A percentile compares a stretch with the other conserved stretches of the same genome.
Evolutionary conservation across 805 yeast genomes (phyloP).

Genomic region (Ogataea ramenticola): DNA sequence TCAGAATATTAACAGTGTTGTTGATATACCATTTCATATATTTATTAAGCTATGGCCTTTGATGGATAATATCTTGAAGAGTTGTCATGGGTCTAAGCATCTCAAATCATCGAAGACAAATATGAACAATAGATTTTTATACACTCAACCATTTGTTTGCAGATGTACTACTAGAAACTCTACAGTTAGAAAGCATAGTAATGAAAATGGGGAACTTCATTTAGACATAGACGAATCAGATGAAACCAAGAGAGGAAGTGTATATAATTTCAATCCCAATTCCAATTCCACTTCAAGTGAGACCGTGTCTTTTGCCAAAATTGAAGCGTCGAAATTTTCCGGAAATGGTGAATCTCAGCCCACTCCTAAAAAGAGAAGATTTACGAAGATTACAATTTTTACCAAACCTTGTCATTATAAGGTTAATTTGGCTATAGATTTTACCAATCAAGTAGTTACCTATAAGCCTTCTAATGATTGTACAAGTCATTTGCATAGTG

Average conservation of each 20-base stretch:
- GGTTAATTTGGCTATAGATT: background rate
- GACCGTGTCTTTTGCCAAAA: background rate
- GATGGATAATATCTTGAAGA: constrained; percentile 1
- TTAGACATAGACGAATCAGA: background rate
- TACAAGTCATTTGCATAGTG: background rate
- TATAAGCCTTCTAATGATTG: background rate
- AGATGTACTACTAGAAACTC: constrained; percentile 1
- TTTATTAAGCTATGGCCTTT: constrained; percentile 1
- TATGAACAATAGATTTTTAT: background rate
- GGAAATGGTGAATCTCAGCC: background rate
- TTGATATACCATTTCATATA: background rate
- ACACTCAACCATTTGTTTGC: constrained; percentile 1
- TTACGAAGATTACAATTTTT: background rate
- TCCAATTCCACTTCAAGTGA: background rate
- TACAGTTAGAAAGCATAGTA: background rate
- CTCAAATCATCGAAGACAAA: background rate
- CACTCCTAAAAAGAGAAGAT: background rate
- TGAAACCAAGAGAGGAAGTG: background rate
- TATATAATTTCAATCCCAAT: background rate
- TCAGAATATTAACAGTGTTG: background rate
- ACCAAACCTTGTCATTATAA: constrained; percentile 1
- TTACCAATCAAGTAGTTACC: background rate
- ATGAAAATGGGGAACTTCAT: background rate
- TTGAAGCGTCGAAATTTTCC: background rate
- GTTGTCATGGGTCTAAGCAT: constrained; percentile 3